Evolutionary conservation across 225 moss, liverwort and hornwort species (phyloP), one percentile per base, ranked within the genome.

Genomic region (Pseudoscleropodium purum): DNA sequence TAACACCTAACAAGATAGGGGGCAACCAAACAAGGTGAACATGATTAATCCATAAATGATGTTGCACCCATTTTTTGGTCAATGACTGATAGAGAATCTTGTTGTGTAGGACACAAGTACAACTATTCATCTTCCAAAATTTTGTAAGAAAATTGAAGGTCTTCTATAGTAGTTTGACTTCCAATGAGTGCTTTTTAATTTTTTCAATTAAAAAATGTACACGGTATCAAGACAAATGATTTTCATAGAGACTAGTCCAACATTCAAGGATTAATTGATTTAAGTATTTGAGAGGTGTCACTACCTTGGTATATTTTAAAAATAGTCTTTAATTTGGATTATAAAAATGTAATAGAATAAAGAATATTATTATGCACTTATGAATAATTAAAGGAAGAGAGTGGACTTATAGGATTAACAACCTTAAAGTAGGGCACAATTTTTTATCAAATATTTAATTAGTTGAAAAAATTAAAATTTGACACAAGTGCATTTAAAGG

Each of bases 401-500:
- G 0, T 15, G 25, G 36, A 25, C 37, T 78, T 25, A 10, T 37
- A 78, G 14, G 56, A 2, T 25, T 56, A 9, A 15, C 8, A 54
- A 52, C 13, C 21, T 5, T 24, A 36, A 54, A 52, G 0, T 1
- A 14, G 2, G 0, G 0, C 24, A 54, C 2, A 36, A 8, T 8
- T 8, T 8, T 23, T 21, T 36, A 9, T 6, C 0, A 9, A 0
- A 2, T 9, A 19, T 56, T 25, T 0, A 34, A 1, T 36, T 34
- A 33, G 21, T 9, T 77, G 25, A 20, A 24, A 36, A 13, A 54
- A 37, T 25, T 37, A 54, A 4, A 54, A 2, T 25, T 0, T 9
- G 1, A 8, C 0, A 56, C 0, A 0, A 1, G 2, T 24, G 9
- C 23, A 37, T 54, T 23, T 37, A 0, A 36, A 14, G 24, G 24